A percentile compares a stretch with the other conserved stretches of the same genome.
Conservation (phyloP, 352 stramenopile species). For the Blastocystis sp. region DNA sequence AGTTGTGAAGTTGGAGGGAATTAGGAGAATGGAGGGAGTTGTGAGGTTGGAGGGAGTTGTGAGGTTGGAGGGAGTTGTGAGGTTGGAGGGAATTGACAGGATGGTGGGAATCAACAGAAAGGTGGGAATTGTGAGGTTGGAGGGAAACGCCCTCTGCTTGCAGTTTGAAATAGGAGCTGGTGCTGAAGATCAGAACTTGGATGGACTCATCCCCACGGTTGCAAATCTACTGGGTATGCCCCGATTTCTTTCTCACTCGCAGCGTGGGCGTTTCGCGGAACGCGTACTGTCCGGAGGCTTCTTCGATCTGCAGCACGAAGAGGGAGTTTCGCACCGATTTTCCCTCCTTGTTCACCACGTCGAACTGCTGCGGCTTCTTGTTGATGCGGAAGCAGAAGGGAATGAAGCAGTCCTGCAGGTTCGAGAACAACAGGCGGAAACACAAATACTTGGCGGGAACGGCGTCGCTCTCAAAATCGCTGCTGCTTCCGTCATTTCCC, state of each 20-base stretch:
- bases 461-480: not conserved
- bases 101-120: too few species aligned
- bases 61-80: too few species aligned
- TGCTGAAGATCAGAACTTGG: not conserved
- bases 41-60: too few species aligned
- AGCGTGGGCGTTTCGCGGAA: not conserved
- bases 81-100: not conserved
- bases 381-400: constrained; percentile 5
- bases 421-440: constrained; percentile 55
- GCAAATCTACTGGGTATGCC: not conserved
- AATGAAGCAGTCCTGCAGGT: constrained; percentile 33
- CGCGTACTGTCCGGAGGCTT: not conserved
- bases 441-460: not conserved
- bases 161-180: not conserved
- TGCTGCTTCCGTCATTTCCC: not conserved
- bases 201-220: not conserved
- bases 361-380: not conserved
- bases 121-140: too few species aligned
- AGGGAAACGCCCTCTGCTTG: not conserved
- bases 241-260: not conserved
- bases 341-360: not conserved
- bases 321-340: not conserved
- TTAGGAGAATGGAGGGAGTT: too few species aligned
- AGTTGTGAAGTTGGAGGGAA: too few species aligned
- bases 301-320: not conserved